Conservation (phyloP, 140 eudicot genomes). For the Senecio squalidus region DNA sequence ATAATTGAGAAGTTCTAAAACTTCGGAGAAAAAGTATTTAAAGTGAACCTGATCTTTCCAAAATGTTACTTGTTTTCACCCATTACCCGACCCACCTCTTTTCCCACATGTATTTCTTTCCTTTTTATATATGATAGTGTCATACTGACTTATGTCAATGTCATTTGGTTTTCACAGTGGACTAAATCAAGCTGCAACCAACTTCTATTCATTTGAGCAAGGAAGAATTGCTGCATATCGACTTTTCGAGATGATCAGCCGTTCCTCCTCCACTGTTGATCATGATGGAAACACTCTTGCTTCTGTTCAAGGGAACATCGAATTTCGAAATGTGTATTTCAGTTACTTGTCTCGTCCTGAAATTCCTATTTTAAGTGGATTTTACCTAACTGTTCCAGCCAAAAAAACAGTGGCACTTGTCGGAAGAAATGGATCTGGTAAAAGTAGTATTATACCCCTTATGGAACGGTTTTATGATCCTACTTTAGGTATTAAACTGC, state of each 20-base stretch:
- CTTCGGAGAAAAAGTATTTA: no score
- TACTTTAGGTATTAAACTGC: slow-evolving; percentile 62
- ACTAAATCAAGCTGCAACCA: slow-evolving; percentile 95
- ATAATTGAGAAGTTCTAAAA: no score
- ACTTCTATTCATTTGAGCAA: slow-evolving; percentile 95
- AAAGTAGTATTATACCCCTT: slow-evolving; percentile 93
- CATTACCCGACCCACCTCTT: no score
- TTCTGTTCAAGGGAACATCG: slow-evolving; percentile 84
- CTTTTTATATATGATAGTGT: neutral
- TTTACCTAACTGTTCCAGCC: slow-evolving; percentile 94
- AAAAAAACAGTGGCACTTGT: slow-evolving; percentile 96
- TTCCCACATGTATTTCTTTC: neutral
- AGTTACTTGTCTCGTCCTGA: slow-evolving; percentile 95
- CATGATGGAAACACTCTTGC: slow-evolving; percentile 72
- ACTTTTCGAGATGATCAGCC: slow-evolving; percentile 94
- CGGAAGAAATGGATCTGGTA: slow-evolving; percentile 98
- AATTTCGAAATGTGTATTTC: slow-evolving; percentile 89
- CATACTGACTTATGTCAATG: slow-evolving; percentile 6
- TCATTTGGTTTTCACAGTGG: slow-evolving; percentile 49
- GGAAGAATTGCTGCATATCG: slow-evolving; percentile 97
- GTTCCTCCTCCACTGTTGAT: slow-evolving; percentile 73
- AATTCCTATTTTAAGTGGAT: slow-evolving; percentile 92
- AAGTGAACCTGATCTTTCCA: no score
- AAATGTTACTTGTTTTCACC: no score
- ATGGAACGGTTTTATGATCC: slow-evolving; percentile 99